Percentiles rank a stretch among this genome's conserved stretches.
These are phyloP conservation scores for Globisporangium viniferum DNA, from an alignment of 352 stramenopile species.

Conservation along the genomic window DNA sequence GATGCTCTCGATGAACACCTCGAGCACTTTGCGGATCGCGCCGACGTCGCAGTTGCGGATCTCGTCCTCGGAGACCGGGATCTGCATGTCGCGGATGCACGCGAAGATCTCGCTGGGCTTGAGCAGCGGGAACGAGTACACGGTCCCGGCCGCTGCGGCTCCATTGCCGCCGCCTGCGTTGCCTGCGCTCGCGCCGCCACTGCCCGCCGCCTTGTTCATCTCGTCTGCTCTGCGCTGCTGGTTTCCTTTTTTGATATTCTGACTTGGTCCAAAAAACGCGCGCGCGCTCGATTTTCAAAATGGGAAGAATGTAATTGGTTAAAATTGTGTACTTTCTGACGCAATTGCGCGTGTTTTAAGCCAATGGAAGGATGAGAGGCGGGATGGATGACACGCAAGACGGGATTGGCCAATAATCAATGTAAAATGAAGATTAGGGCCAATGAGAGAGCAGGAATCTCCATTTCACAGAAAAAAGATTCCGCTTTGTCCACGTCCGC, in stretches of 20 bases:
- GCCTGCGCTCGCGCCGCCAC: background rate
- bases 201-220: conserved; percentile 14
- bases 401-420: background rate
- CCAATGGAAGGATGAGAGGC: background rate
- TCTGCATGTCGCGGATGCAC: conserved; percentile 89
- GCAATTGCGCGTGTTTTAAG: background rate
- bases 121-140: conserved; percentile 92
- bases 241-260: background rate
- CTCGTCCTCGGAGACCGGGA: conserved; percentile 89
- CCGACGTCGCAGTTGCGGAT: conserved; percentile 67
- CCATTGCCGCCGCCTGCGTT: background rate
- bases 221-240: background rate
- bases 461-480: background rate
- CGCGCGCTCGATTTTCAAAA: conserved; percentile 9
- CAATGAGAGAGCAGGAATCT: background rate
- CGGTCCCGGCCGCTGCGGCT: background rate
- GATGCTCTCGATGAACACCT: conserved; percentile 88
- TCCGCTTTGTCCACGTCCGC: background rate
- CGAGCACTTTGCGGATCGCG: conserved; percentile 86
- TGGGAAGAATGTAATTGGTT: background rate
- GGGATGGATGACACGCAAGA: background rate
- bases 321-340: background rate
- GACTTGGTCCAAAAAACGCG: background rate
- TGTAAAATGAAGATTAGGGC: background rate
- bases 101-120: conserved; percentile 92